Evolutionary conservation across 495 filamentous ascomycete genomes (phyloP).

Genomic region (Xylaria venustula): DNA sequence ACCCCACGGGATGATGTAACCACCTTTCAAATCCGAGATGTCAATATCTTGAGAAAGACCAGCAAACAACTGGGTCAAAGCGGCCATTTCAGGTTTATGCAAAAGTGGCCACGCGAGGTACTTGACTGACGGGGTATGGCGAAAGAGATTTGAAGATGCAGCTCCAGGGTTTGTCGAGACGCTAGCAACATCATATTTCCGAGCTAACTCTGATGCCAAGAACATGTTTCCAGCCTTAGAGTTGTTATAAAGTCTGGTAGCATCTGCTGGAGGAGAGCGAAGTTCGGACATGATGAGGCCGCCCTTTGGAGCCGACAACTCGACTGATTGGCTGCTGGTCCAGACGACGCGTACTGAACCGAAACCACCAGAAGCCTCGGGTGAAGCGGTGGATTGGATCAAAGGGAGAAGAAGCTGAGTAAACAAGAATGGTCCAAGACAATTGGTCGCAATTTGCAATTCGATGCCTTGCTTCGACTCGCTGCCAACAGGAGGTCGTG

Average conservation of each 20-base stretch:
- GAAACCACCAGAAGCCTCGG: neutral
- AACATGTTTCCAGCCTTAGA: slow-evolving; percentile 43
- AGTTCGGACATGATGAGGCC: slow-evolving; percentile 35
- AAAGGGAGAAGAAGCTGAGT: slow-evolving; percentile 41
- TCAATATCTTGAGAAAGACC: slow-evolving; percentile 38
- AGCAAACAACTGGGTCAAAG: slow-evolving; percentile 45
- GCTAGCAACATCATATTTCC: slow-evolving; percentile 36
- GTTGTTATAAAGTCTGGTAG: slow-evolving; percentile 32
- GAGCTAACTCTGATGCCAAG: slow-evolving; percentile 31
- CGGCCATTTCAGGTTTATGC: slow-evolving; percentile 29
- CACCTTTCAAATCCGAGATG: slow-evolving; percentile 29
- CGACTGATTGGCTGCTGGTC: slow-evolving; percentile 26
- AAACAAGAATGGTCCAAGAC: slow-evolving; percentile 35
- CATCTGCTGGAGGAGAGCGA: slow-evolving; percentile 17
- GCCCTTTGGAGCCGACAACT: slow-evolving; percentile 23
- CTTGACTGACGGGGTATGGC: slow-evolving; percentile 17
- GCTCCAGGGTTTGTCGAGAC: slow-evolving; percentile 44
- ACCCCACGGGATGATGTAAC: slow-evolving; percentile 46
- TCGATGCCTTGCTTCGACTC: slow-evolving; percentile 37
- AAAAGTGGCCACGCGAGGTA: slow-evolving; percentile 30
- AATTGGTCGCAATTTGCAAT: slow-evolving; percentile 35
- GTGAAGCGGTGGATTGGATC: slow-evolving; percentile 15
- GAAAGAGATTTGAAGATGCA: slow-evolving; percentile 30
- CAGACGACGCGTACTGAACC: slow-evolving; percentile 38
- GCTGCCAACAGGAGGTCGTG: slow-evolving; percentile 26